These are phyloP conservation scores for Neophaeococcomyces aloes DNA, from an alignment of 2,329 filamentous ascomycete species.

Conservation along the genomic window DNA sequence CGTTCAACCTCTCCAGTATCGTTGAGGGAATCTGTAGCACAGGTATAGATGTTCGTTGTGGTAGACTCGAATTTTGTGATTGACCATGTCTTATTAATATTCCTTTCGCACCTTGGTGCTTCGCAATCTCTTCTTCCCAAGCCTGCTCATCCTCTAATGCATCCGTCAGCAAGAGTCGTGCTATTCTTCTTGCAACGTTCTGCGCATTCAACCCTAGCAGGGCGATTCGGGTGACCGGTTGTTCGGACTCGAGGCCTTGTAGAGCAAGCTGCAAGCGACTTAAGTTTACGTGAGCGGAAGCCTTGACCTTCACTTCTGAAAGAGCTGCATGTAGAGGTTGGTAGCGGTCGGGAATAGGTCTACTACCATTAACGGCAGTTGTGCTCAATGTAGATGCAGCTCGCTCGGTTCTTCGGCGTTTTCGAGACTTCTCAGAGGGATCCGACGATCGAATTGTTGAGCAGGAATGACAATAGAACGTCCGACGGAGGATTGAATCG, in stretches of 20 bases:
- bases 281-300: constrained; percentile 47
- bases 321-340: constrained; percentile 45
- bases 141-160: constrained; percentile 51
- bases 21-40: constrained; percentile 47
- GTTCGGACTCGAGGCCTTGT: constrained; percentile 45
- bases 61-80: constrained; percentile 32
- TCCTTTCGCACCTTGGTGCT: constrained; percentile 42
- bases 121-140: constrained; percentile 57
- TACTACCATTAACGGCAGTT: constrained; percentile 44
- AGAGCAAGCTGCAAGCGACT: constrained; percentile 51
- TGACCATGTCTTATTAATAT: constrained; percentile 55
- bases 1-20: constrained; percentile 42
- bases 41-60: constrained; percentile 40
- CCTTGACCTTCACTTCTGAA: constrained; percentile 40
- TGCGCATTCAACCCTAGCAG: constrained; percentile 43
- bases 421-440: constrained; percentile 20
- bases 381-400: constrained; percentile 34
- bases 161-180: constrained; percentile 60
- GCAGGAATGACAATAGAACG: constrained; percentile 34
- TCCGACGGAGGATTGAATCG: constrained; percentile 12
- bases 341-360: constrained; percentile 42
- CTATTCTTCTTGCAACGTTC: constrained; percentile 46
- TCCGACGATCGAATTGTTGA: constrained; percentile 26
- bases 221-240: constrained; percentile 47
- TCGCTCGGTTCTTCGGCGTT: constrained; percentile 19